Conservation (phyloP, 371 early-diverging fungal species). For the Sporodiniella umbellata region DNA sequence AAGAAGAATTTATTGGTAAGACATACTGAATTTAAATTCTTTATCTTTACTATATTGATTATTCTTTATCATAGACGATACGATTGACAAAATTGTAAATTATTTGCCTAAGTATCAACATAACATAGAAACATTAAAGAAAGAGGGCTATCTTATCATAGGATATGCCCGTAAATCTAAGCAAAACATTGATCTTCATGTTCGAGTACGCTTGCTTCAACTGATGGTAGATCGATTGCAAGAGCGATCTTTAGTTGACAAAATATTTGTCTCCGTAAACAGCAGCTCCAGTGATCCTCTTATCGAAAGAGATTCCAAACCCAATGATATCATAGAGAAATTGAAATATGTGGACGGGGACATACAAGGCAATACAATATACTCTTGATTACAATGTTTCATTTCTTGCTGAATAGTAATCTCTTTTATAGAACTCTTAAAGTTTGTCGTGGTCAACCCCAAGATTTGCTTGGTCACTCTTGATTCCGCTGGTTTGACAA, state of each 20-base stretch:
- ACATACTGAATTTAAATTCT: slow-evolving; percentile 2
- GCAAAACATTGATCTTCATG: slow-evolving; percentile 3
- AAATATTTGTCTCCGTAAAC: slow-evolving; percentile 3
- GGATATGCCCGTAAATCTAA: slow-evolving; percentile 14
- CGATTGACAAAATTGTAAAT: slow-evolving; percentile 1
- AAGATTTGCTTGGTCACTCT: slow-evolving; percentile 15
- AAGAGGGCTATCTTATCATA: slow-evolving; percentile 4
- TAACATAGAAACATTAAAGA: slow-evolving; percentile 2
- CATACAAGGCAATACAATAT: slow-evolving; percentile 12
- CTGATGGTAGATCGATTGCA: slow-evolving; percentile 8
- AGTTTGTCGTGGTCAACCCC: slow-evolving; percentile 5
- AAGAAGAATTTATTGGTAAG: slow-evolving; percentile 8
- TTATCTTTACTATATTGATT: slow-evolving; percentile 4
- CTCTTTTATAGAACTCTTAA: slow-evolving; percentile 12
- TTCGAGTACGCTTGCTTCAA: slow-evolving; percentile 8
- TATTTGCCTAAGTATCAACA: slow-evolving; percentile 1
- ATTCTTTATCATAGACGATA: slow-evolving; percentile 1
- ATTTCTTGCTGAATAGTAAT: slow-evolving; percentile 8
- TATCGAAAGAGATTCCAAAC: slow-evolving; percentile 4
- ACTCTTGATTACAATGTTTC: not conserved
- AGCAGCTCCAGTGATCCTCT: slow-evolving; percentile 3
- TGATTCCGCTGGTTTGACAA: slow-evolving; percentile 17
- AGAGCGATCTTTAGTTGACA: slow-evolving; percentile 10
- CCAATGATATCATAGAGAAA: slow-evolving; percentile 7
- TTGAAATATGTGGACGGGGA: slow-evolving; percentile 10